Base-by-base conservation (phyloP, 805 yeast species). In the Ogataea sp. region DNA sequence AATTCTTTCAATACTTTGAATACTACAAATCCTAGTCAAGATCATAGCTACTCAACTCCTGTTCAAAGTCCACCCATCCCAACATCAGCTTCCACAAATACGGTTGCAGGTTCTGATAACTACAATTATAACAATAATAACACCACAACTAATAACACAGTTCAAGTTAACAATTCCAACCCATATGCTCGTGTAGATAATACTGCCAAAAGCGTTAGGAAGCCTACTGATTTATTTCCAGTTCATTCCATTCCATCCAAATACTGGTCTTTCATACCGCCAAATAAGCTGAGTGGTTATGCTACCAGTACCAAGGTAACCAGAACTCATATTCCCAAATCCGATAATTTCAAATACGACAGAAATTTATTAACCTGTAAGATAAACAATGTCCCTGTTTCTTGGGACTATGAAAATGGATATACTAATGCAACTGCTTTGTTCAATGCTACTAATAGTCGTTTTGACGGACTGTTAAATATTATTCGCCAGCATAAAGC, bases 321-420 rank as follows among this genome's bases (percentile, higher is more conserved):
- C 3, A 33, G 23, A 15, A 3, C 5, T 6, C 7, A 7, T 16
- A 23, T 23, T n/a, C 18, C 18, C 6, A 28, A 9, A 7, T 20
- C 20, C 16, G 10, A n/a, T 17, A 15, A 3, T 14, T 20, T 20
- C 17, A 5, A 3, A 3, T 3, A 3, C 13, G 36, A 33, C 16
- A 14, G n/a, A 4, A 3, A 34, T 14, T 2, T 26, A 11, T 37
- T 18, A 9, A 3, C 13, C 9, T 37, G 20, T 28, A 6, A 21
- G 3, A 17, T 37, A 3, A 37, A 37, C 9, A 21, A 18, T 24
- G 34, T 21, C 3, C 11, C 11, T 3, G 29, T 37, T 16, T 13
- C 14, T 6, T 37, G 39, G 39, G 39, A 37, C 15, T 37, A 30
- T 20, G 13, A n/a, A 14, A 30, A 9, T 10, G 39, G 39, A n/a